Conservation (phyloP, 192 early-diverging fungal genomes). For the Lunasporangiospora selenospora region DNA sequence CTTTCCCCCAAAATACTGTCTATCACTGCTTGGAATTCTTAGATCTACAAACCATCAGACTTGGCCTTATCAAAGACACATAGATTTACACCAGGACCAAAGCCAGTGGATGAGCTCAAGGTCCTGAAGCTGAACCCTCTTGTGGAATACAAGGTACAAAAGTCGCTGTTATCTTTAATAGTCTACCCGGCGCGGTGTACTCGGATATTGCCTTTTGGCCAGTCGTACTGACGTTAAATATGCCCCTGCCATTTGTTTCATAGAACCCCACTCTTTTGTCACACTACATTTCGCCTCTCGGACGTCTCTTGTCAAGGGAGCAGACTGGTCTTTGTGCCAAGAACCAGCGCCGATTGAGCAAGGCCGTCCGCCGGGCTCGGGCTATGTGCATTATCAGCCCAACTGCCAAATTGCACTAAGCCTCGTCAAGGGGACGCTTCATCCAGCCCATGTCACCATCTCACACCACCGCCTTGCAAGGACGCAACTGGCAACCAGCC, state of each 20-base stretch:
- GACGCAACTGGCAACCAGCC: too few species aligned
- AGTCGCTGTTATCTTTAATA: too few species aligned
- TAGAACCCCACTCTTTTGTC: conserved; percentile 60
- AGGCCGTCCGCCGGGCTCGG: conserved; percentile 67
- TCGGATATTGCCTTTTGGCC: too few species aligned
- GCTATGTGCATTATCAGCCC: conserved; percentile 51
- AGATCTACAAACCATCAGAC: conserved; percentile 44
- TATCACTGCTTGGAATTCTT: too few species aligned
- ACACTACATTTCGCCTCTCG: conserved; percentile 66
- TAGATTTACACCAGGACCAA: conserved; percentile 16
- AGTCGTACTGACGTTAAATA: too few species aligned
- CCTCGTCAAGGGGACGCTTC: too few species aligned
- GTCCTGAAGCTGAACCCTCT: conserved; percentile 44
- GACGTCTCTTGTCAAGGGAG: conserved; percentile 64
- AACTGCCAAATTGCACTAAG: conserved; percentile 25
- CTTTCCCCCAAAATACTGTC: too few species aligned
- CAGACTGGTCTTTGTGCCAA: conserved; percentile 66
- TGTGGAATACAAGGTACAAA: conserved; percentile 40
- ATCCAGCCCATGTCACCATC: too few species aligned
- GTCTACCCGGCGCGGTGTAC: too few species aligned
- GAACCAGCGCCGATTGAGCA: conserved; percentile 64
- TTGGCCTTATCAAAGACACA: conserved; percentile 21
- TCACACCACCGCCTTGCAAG: too few species aligned
- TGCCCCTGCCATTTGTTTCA: too few species aligned
- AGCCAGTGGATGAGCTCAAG: conserved; percentile 47